A percentile compares a stretch with the other conserved stretches of the same genome.
phyloP scores from a whole-genome alignment of 176 grass and related monocot species.

The Canna indica region DNA sequence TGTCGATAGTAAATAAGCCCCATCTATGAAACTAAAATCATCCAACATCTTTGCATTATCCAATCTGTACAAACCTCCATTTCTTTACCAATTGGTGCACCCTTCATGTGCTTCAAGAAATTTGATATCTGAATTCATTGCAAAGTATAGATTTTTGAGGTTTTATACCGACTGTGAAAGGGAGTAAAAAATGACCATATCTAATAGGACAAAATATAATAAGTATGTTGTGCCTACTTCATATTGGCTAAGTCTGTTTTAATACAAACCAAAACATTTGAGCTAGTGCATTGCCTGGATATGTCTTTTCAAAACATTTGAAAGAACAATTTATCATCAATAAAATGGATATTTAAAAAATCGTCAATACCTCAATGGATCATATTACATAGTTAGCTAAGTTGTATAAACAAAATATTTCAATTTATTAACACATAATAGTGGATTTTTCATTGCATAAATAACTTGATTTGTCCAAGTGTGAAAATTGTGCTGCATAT shows the following conservation, averaged over 20 bases:
- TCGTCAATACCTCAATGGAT: no score
- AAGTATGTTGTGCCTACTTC: no score
- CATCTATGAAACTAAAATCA: neutral
- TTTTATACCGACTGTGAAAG: neutral
- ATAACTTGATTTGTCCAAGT: neutral
- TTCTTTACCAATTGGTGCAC: neutral
- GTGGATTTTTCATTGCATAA: neutral
- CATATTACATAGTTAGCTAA: neutral
- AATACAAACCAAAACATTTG: no score
- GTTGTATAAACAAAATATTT: neutral
- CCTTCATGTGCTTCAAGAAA: neutral
- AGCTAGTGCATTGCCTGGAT: no score
- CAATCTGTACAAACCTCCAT: neutral
- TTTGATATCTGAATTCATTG: neutral
- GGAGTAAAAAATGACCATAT: no score
- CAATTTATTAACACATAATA: neutral
- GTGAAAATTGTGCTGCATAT: neutral
- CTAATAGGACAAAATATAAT: no score
- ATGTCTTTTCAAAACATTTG: no score
- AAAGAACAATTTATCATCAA: neutral
- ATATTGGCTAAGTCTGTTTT: no score
- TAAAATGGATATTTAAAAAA: neutral
- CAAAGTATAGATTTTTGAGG: neutral
- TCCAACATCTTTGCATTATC: neutral
- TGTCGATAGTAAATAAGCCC: neutral